These are phyloP conservation scores for Zangia roseola DNA, from an alignment of 768 basidiomycete species.

Conservation along the genomic window DNA sequence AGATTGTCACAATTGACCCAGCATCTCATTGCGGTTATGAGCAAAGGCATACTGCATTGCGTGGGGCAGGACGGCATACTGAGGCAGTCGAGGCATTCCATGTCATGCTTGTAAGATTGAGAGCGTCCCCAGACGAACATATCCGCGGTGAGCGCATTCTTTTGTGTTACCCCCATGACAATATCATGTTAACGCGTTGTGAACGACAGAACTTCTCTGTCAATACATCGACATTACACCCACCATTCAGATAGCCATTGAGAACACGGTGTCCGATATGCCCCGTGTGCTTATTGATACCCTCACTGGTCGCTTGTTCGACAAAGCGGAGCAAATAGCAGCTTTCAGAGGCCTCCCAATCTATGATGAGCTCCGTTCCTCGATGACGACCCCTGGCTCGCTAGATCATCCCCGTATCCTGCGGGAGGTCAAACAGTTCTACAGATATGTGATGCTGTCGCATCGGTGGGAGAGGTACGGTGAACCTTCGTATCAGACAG, in stretches of 20 bases:
- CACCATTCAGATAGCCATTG: neutral
- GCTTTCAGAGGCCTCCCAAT: constrained; percentile 5
- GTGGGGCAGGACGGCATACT: neutral
- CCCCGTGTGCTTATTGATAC: constrained; percentile 10
- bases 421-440: constrained; percentile 3
- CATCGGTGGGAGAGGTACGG: constrained; percentile 5
- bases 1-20: neutral
- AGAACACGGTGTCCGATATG: neutral
- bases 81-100: constrained; percentile 2
- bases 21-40: neutral
- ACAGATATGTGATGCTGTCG: constrained; percentile 6
- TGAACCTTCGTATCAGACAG: constrained; percentile 3
- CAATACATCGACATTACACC: constrained; percentile 2
- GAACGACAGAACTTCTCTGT: neutral
- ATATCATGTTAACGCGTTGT: neutral
- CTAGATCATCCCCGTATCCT: constrained; percentile 5
- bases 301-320: constrained; percentile 2
- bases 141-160: neutral
- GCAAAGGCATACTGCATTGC: neutral
- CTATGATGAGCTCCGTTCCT: constrained; percentile 5
- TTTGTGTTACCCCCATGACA: neutral
- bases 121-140: neutral
- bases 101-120: constrained; percentile 1
- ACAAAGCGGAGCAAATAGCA: constrained; percentile 6
- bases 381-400: neutral